A percentile compares a stretch with the other conserved stretches of the same genome.
Conservation (phyloP, 1,139 yeast species). For the Cylindricascospora bacillispora region DNA sequence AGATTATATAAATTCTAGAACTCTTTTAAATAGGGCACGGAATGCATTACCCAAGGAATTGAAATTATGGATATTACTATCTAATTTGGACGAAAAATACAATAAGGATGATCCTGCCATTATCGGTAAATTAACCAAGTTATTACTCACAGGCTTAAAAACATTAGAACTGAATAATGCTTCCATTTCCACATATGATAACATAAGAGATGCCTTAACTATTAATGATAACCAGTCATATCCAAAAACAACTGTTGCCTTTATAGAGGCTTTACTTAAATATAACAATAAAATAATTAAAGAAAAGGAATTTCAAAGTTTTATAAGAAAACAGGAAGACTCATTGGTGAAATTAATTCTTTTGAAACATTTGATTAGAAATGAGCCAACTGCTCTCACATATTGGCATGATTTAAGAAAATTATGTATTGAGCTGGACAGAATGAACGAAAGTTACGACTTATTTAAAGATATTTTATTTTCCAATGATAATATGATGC, state of each 20-base stretch:
- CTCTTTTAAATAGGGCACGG: conserved; percentile 47
- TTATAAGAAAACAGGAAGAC: no score
- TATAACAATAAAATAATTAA: no score
- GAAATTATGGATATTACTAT: conserved; percentile 60
- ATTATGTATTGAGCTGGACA: conserved; percentile 32
- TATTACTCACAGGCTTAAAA: no score
- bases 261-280: no score
- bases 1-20: conserved; percentile 35
- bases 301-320: no score
- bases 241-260: no score
- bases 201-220: no score
- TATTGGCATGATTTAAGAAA: conserved; percentile 45
- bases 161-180: no score
- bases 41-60: conserved; percentile 38
- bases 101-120: conserved; percentile 28
- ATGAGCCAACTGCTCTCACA: conserved; percentile 36
- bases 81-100: conserved; percentile 53
- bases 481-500: conserved; percentile 23
- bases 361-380: conserved; percentile 21
- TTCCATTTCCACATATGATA: no score
- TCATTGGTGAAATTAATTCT: conserved; percentile 2
- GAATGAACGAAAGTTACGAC: conserved; percentile 29
- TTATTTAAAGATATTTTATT: conserved; percentile 38
- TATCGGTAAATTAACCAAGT: no score
- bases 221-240: no score